Percentiles rank a stretch among this genome's conserved stretches.
Conservation (phyloP, 257 asterid species). For the Striga asiatica region DNA sequence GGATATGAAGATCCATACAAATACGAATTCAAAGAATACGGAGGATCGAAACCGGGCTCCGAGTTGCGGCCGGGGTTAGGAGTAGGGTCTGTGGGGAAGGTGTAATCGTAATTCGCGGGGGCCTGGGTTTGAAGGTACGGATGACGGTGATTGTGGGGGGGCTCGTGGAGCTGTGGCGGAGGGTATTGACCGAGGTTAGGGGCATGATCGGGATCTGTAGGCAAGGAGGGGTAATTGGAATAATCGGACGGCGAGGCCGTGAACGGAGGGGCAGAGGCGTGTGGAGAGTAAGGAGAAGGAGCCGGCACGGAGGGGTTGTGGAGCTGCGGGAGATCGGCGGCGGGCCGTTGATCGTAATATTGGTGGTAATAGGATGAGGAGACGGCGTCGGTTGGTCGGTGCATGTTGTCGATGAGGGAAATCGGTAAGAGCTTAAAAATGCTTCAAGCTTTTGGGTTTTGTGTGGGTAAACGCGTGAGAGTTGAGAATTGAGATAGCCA, state of each 20-base stretch:
- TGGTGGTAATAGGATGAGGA: constrained; percentile 44
- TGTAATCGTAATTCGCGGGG: constrained; percentile 28
- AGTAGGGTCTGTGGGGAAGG: constrained; percentile 14
- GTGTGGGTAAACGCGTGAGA: not conserved
- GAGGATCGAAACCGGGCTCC: constrained; percentile 19
- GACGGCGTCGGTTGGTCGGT: constrained; percentile 31
- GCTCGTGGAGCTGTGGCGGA: constrained; percentile 40
- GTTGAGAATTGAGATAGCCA: too few relatives aligned
- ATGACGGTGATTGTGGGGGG: constrained; percentile 26
- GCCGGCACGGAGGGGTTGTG: too few relatives aligned
- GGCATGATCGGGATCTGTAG: constrained; percentile 28
- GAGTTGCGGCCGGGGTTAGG: too few relatives aligned
- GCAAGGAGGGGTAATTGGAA: constrained; percentile 27
- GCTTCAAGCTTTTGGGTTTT: not conserved
- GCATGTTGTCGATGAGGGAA: constrained; percentile 11
- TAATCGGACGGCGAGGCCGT: constrained; percentile 30
- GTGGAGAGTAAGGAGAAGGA: constrained; percentile 20
- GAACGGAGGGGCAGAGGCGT: constrained; percentile 75
- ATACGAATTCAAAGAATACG: constrained; percentile 23
- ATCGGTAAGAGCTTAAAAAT: not conserved
- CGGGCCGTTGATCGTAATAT: constrained; percentile 33
- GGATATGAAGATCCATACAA: constrained; percentile 21
- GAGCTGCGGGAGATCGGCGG: constrained; percentile 21
- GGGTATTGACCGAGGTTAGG: constrained; percentile 40
- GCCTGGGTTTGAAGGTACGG: constrained; percentile 34